A percentile compares a stretch with the other conserved stretches of the same genome.
These are phyloP conservation scores for Colletotrichum magnum DNA, from an alignment of 2,329 filamentous ascomycete genomes.

Conservation along the genomic window DNA sequence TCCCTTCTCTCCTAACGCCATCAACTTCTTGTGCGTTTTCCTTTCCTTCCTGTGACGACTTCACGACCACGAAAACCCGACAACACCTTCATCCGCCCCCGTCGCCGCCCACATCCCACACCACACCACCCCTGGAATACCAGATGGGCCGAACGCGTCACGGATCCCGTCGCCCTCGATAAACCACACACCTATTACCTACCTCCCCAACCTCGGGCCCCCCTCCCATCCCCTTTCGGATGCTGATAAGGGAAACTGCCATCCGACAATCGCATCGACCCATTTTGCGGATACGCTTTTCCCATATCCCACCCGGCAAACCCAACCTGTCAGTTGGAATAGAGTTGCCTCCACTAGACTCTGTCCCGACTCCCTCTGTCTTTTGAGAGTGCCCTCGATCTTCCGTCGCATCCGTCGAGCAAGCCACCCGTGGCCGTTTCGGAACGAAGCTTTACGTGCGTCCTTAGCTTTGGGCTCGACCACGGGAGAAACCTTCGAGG, in stretches of 20 bases:
- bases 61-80: not conserved
- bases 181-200: not conserved
- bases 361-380: too few relatives aligned
- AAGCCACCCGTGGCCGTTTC: slow-evolving; percentile 11
- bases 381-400: not conserved
- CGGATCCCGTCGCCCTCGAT: not conserved
- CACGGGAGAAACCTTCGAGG: not conserved
- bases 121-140: not conserved
- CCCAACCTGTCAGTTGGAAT: slow-evolving; percentile 9
- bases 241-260: not conserved
- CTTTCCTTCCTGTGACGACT: not conserved
- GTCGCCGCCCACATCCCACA: not conserved
- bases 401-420: not conserved
- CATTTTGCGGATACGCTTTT: slow-evolving; percentile 4
- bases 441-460: slow-evolving; percentile 12
- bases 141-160: slow-evolving; percentile 2
- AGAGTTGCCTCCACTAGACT: not conserved
- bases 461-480: slow-evolving; percentile 15
- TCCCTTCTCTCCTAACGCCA: too few relatives aligned
- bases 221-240: not conserved
- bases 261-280: slow-evolving; percentile 4
- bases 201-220: not conserved
- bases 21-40: too few relatives aligned
- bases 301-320: too few relatives aligned
- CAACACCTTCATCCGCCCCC: not conserved